Evolutionary conservation across 2,329 filamentous ascomycete genomes (phyloP), one percentile per base, ranked within the genome.

Genomic region (Clarireedia sp.): DNA sequence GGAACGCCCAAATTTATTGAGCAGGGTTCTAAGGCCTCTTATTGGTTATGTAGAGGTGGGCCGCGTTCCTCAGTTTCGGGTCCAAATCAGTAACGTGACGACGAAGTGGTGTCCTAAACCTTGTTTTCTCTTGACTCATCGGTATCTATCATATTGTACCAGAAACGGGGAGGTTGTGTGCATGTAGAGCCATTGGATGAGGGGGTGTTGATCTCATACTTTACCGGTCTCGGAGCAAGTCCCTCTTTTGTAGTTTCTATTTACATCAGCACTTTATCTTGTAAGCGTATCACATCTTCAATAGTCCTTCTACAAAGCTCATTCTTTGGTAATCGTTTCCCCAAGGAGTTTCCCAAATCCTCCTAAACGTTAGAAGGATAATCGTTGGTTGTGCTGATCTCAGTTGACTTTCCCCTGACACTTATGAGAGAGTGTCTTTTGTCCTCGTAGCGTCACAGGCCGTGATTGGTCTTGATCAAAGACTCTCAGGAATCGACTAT

Each of bases 31-130:
- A 49, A 21, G 37, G 17, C 37, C n/a, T 54, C 50, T 63, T 23
- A 67, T 67, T 67, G 64, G 66, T 19, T 45, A 23, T 17, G 33
- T 17, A 21, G 49, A 21, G 29, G 36, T 40, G 43, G 51, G 51
- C 56, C 56, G 55, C 55, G 55, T 60, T 56, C 38, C 58, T 52
- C 41, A 57, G 41, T 45, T 61, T 62, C 58, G 64, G 60, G 46
- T 55, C 56, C 53, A 40, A 55, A 49, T 46, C 29, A 53, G 58
- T 67, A 64, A 67, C 65, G 66, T 68, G 66, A 68, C 55, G 56
- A 48, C 52, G 55, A 62, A 57, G 46, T 60, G 65, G 62, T 66
- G 63, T 63, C 48, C 36, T 59, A 23, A 63, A 60, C 62, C 52
- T 33, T 21, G 45, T 17, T 43, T 43, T 19, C 36, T 1, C 29